These are phyloP conservation scores for Beauveria sp. DNA, from an alignment of 2,329 filamentous ascomycete species.

Conservation along the genomic window DNA sequence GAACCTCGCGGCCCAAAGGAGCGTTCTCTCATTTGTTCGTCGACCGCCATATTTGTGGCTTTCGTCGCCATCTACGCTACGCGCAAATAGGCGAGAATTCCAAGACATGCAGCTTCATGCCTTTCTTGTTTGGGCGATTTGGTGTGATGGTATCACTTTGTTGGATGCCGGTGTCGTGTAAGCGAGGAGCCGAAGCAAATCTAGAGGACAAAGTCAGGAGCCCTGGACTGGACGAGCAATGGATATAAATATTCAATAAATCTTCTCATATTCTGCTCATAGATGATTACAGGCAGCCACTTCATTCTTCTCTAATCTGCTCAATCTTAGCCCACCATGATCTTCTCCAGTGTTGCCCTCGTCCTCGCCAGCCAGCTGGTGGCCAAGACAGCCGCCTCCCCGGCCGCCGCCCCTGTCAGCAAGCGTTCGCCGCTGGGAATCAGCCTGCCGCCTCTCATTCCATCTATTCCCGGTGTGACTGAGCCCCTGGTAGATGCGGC, in stretches of 20 bases:
- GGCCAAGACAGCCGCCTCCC: conserved; percentile 2
- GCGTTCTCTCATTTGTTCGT: neutral
- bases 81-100: neutral
- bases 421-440: conserved; percentile 23
- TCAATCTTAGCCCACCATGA: neutral
- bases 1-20: neutral
- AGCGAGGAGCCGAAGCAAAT: neutral
- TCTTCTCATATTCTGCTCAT: conserved; percentile 8
- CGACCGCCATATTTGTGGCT: conserved; percentile 1
- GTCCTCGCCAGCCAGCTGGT: conserved; percentile 6
- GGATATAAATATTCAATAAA: conserved; percentile 1
- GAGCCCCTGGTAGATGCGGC: conserved; percentile 42
- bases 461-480: conserved; percentile 51
- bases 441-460: conserved; percentile 48
- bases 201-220: neutral
- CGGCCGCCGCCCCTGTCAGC: neutral
- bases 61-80: conserved; percentile 9
- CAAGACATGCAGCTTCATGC: conserved; percentile 2
- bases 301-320: neutral
- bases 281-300: neutral
- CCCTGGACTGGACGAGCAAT: neutral
- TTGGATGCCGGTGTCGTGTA: neutral
- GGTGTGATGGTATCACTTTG: neutral
- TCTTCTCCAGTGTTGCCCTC: conserved; percentile 1
- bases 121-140: neutral